Evolutionary conservation across 352 stramenopile species (phyloP), one percentile per base, ranked within the genome.

Genomic region (Globisporangium middletonii): DNA sequence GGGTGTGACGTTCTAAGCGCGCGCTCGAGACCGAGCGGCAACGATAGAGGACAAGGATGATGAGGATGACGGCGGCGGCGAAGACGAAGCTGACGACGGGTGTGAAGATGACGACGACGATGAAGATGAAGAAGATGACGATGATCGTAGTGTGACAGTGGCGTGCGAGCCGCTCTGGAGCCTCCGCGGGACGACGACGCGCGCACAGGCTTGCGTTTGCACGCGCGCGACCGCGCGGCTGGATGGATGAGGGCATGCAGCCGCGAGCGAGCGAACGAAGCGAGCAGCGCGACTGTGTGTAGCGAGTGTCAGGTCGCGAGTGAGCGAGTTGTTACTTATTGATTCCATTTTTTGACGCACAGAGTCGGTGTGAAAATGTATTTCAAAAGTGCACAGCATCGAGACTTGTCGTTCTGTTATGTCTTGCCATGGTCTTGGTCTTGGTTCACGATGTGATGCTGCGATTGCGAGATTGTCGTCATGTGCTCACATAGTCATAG

Each of bases 1-100:
- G 0, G 55, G 55, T 12, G 55, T 61, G 35, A 61, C 55, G 47
- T 61, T 61, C 33, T 61, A 61, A 61, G 50, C 9, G n/a, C 18
- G 19, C 43, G 37, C n/a, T 11, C 13, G 41, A 46, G 46, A 28
- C 15, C 33, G 33, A 38, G 33, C 12, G 4, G 33, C 33, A 38
- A 12, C 33, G 33, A 38, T 38, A 48, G 18, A 27, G 16, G 18
- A 28, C 13, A 1, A 45, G 0, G 41, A 45, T 5, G 15, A n/a
- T 19, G 13, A n/a, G 13, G 15, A 45, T 3, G 41, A 45, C 13
- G 18, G n/a, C 41, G 41, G 18, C 16, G 41, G 16, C 18, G 41
- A 46, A 19, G 15, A 23, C 13, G 15, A 46, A 46, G 41, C 11
- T 23, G 41, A 46, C 11, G 41, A 19, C 13, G 41, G n/a, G 1